Evolutionary conservation across 129 eudicot genomes (phyloP).

Genomic region (sunflower (Helianthus annuus)): DNA sequence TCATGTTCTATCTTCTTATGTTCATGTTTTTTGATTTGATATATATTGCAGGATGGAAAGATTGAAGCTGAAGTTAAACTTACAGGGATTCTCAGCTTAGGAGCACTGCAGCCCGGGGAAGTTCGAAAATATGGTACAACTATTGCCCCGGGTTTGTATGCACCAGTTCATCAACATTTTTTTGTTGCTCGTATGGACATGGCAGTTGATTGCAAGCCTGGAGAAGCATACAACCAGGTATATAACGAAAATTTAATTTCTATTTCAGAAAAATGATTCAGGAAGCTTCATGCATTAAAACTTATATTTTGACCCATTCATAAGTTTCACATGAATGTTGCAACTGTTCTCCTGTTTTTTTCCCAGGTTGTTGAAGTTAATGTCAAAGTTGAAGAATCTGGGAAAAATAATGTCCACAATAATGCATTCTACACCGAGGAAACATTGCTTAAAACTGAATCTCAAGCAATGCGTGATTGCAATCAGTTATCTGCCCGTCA

Average conservation of each 20-base stretch:
- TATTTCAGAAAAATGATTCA: not conserved
- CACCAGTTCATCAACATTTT: constrained; percentile 91
- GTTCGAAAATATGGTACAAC: constrained; percentile 80
- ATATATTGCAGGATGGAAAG: constrained; percentile 71
- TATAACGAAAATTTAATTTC: not conserved
- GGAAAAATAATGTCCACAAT: constrained; percentile 74
- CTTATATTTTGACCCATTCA: not conserved
- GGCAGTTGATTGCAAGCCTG: constrained; percentile 91
- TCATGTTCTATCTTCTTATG: not conserved
- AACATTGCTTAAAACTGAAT: constrained; percentile 74
- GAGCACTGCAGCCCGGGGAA: constrained; percentile 90
- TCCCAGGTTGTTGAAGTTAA: constrained; percentile 81
- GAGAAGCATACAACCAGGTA: constrained; percentile 84
- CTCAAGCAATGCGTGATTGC: constrained; percentile 89
- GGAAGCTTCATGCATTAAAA: not conserved
- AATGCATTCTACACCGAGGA: constrained; percentile 92
- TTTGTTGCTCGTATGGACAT: constrained; percentile 94
- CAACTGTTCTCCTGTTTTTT: constrained; percentile 11
- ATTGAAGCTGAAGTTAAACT: constrained; percentile 97
- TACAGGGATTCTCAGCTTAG: constrained; percentile 84
- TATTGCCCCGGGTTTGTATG: constrained; percentile 89
- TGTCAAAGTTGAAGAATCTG: constrained; percentile 90
- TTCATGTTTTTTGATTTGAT: not conserved
- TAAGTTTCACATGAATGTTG: constrained; percentile 16
- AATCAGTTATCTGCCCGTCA: constrained; percentile 86